A percentile compares a stretch with the other conserved stretches of the same genome.
Evolutionary conservation across 805 yeast genomes (phyloP).

Genomic region (Sungouiella blattae): DNA sequence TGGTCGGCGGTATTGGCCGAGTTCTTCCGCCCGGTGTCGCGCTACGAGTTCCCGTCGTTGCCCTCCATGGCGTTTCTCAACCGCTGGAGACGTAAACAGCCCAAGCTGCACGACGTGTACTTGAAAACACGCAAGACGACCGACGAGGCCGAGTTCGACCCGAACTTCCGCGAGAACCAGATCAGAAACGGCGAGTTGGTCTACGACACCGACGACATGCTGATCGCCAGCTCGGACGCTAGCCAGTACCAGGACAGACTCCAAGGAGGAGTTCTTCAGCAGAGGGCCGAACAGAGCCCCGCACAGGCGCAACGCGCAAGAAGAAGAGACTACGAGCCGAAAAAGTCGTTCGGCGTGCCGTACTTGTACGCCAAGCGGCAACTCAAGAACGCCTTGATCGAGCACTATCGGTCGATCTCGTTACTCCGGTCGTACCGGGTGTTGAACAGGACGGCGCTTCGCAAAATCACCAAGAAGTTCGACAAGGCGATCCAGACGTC

Average conservation of each 20-base stretch:
- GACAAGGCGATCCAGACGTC: conserved; percentile 65
- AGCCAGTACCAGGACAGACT: neutral
- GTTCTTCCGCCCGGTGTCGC: conserved; percentile 13
- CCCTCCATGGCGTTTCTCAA: conserved; percentile 34
- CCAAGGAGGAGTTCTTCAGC: neutral
- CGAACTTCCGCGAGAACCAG: conserved; percentile 34
- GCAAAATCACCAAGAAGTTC: conserved; percentile 85
- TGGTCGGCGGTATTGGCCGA: neutral
- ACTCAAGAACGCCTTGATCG: conserved; percentile 64
- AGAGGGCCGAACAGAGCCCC: conserved; percentile 1
- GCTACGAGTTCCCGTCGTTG: conserved; percentile 39
- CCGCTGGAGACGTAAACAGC: conserved; percentile 8
- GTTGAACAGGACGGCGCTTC: conserved; percentile 81
- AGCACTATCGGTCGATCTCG: conserved; percentile 70
- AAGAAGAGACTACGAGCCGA: conserved; percentile 48
- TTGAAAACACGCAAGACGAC: conserved; percentile 4
- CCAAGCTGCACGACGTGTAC: conserved; percentile 1
- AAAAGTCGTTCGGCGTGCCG: conserved; percentile 44
- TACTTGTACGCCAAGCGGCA: conserved; percentile 64
- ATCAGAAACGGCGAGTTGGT: conserved; percentile 32
- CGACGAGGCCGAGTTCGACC: conserved; percentile 20
- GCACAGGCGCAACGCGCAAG: conserved; percentile 22
- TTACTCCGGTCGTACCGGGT: conserved; percentile 66
- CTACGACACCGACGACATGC: conserved; percentile 8
- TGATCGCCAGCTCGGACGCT: neutral